Conservation (phyloP, 148 eudicot species). For the Rhododendron simsii region DNA sequence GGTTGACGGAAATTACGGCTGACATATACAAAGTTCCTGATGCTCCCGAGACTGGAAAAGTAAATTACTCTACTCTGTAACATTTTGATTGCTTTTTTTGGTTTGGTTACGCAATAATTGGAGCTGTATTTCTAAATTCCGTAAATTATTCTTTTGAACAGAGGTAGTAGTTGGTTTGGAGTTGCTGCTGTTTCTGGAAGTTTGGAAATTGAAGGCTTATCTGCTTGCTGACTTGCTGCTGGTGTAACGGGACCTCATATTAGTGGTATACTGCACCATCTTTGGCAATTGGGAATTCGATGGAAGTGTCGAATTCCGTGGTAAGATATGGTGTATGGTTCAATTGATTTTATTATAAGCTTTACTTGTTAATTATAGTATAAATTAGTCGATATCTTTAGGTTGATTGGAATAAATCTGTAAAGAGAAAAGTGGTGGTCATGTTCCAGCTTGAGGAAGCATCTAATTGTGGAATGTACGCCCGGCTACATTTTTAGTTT, state of each 20-base stretch:
- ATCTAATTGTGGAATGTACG: background rate
- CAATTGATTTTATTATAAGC: background rate
- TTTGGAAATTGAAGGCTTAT: background rate
- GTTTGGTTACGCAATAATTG: background rate
- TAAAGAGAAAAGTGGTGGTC: background rate
- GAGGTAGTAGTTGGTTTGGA: background rate
- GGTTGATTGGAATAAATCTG: background rate
- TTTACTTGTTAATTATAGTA: slow-evolving; percentile 3
- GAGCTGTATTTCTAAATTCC: background rate
- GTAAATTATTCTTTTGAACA: background rate
- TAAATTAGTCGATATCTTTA: background rate
- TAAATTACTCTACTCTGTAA: slow-evolving; percentile 1
- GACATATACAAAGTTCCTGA: slow-evolving; percentile 48
- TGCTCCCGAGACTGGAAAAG: slow-evolving; percentile 24
- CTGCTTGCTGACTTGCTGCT: background rate
- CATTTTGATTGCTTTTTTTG: background rate
- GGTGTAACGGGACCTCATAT: background rate
- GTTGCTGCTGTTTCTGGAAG: slow-evolving; percentile 4
- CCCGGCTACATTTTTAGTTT: background rate
- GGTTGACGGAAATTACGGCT: slow-evolving; percentile 41
- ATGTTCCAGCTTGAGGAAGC: background rate
- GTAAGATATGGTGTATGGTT: slow-evolving; percentile 2
- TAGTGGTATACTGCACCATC: slow-evolving; percentile 7
- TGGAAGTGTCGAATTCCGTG: background rate
- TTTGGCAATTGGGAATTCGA: background rate